Evolutionary conservation across 2,329 filamentous ascomycete species (phyloP).

Genomic region (Hymenoscyphus occultus): DNA sequence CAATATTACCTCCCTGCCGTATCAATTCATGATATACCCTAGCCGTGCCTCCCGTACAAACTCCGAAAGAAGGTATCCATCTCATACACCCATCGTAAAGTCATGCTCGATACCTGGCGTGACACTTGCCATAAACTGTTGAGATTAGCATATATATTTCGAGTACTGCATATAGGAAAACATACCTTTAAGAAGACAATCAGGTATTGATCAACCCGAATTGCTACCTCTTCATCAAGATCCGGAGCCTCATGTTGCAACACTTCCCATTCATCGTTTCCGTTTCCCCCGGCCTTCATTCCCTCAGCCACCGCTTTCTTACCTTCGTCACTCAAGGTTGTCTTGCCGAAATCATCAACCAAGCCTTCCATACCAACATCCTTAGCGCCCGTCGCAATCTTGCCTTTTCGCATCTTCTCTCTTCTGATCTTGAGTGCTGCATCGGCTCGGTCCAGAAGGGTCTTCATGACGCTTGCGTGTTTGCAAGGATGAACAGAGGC

Average conservation of each 20-base stretch:
- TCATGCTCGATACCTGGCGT: slow-evolving; percentile 97
- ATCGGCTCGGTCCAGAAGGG: slow-evolving; percentile 90
- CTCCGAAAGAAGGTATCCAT: neutral
- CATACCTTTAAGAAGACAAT: slow-evolving; percentile 78
- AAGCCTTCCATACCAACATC: slow-evolving; percentile 74
- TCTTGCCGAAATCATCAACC: slow-evolving; percentile 72
- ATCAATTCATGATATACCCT: slow-evolving; percentile 8
- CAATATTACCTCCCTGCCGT: neutral
- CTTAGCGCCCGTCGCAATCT: slow-evolving; percentile 44
- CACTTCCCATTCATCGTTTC: slow-evolving; percentile 64
- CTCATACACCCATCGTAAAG: slow-evolving; percentile 88
- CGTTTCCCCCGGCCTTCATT: slow-evolving; percentile 49
- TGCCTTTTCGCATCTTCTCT: slow-evolving; percentile 69
- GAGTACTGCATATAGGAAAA: neutral
- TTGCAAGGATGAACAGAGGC: slow-evolving; percentile 96
- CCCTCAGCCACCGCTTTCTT: slow-evolving; percentile 37
- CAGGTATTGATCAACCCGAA: slow-evolving; percentile 84
- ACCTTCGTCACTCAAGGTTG: slow-evolving; percentile 55
- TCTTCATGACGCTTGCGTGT: slow-evolving; percentile 97
- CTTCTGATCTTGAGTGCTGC: slow-evolving; percentile 85
- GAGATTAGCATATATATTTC: slow-evolving; percentile 10
- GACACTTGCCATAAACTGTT: slow-evolving; percentile 79
- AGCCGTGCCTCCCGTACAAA: neutral
- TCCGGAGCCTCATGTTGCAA: slow-evolving; percentile 57
- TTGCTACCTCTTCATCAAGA: slow-evolving; percentile 73